Base-by-base conservation (phyloP, 371 early-diverging fungal genomes). In the Gilbertella persicaria region DNA sequence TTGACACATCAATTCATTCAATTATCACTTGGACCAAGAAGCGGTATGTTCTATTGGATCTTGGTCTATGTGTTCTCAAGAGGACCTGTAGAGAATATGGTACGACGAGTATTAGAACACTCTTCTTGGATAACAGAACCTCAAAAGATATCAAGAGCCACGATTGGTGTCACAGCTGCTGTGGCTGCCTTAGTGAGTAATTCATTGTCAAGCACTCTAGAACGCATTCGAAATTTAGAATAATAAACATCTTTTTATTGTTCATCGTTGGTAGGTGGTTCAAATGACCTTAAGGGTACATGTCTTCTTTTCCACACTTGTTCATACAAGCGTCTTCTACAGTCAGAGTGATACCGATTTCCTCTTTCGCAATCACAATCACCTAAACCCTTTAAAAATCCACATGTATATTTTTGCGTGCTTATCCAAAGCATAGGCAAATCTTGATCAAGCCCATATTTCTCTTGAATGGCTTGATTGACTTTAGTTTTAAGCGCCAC, bases 381-480 rank as follows among this genome's bases (percentile, higher is more conserved):
- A 16, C 63, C 69, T 17, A 54, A 19, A 2, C 75, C 72, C 43
- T 68, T 71, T 26, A 66, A 29, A 52, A 55, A 71, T 5, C 61
- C 49, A 33, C 75, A 75, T 7, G 60, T 56, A 39, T 69, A 61
- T 24, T 63, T 60, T 35, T 66, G 66, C 1, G 75, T 75, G 28
- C 71, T 71, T 14, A 75, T 55, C 53, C 69, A 75, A 3, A 69
- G 52, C 75, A 71, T 75, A 9, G 75, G 75, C 5, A 71, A 30
- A 23, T 68, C 69, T 23, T 55, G 41, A 1, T 54, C 25, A 4
- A 71, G 45, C 0, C 33, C 24, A n/a, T 66, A 69, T 13, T 42
- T 40, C 29, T 61, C 61, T 20, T 58, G 57, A 24, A 75, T 53
- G 1, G 48, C 48, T 29, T 54, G 54, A 5, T 45, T 28, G 0